These are phyloP conservation scores for Selenicereus undatus DNA, from an alignment of 148 eudicot genomes.

Conservation along the genomic window DNA sequence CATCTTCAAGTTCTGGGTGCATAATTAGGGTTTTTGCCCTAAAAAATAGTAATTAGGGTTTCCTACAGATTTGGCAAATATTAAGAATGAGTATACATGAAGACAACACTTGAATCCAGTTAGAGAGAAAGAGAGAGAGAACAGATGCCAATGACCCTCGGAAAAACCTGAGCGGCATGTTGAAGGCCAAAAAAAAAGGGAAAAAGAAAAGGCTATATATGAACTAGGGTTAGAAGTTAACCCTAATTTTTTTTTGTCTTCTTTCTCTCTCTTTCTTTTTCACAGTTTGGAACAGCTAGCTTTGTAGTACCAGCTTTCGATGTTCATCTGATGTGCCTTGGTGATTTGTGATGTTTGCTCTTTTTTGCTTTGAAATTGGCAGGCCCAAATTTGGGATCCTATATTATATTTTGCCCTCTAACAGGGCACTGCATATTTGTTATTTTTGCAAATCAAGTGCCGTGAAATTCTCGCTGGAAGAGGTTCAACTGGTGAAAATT, in stretches of 20 bases:
- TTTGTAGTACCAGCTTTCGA: background rate
- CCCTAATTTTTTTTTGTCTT: background rate
- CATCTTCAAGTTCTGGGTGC: background rate
- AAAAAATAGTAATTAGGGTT: background rate
- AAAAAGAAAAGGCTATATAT: background rate
- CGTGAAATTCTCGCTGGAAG: no score
- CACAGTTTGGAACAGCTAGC: no score
- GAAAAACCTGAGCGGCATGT: constrained; percentile 17
- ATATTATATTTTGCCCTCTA: background rate
- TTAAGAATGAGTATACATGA: background rate
- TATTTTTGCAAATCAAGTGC: no score
- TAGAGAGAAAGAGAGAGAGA: background rate
- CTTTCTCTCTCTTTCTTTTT: background rate
- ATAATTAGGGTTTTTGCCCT: background rate
- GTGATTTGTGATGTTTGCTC: background rate
- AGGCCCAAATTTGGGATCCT: background rate
- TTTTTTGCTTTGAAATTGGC: background rate
- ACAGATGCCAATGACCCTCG: constrained; percentile 20
- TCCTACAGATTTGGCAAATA: background rate
- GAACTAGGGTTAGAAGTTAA: background rate
- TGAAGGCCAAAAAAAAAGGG: background rate
- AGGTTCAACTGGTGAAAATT: no score
- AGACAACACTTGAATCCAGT: background rate
- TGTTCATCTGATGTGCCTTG: background rate
- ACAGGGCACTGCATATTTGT: no score